Base-by-base conservation (phyloP, 139 green algal species). In the Chlorella sp. region DNA sequence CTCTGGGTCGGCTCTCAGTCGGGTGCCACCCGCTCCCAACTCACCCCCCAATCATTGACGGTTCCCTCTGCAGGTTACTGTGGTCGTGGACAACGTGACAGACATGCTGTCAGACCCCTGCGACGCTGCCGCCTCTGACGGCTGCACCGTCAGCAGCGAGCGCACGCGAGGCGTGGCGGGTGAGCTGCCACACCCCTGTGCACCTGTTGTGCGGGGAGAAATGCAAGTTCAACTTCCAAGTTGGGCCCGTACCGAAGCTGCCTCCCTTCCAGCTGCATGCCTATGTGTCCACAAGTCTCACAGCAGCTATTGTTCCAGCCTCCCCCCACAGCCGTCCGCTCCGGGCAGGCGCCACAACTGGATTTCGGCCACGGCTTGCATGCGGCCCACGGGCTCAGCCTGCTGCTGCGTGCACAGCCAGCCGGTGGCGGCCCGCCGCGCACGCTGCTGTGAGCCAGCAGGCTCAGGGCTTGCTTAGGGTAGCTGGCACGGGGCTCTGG, bases 11-110 rank as follows among this genome's bases (percentile, higher is more conserved):
- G n/a, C n/a, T n/a, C n/a, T n/a, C n/a, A n/a, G n/a, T n/a, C n/a
- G n/a, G n/a, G n/a, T n/a, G n/a, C n/a, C n/a, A n/a, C n/a, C n/a
- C n/a, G n/a, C n/a, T n/a, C n/a, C n/a, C n/a, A n/a, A n/a, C n/a
- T n/a, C n/a, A n/a, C n/a, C n/a, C n/a, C n/a, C n/a, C n/a, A n/a
- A n/a, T n/a, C n/a, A n/a, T n/a, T n/a, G n/a, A n/a, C n/a, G n/a
- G n/a, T n/a, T n/a, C n/a, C n/a, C n/a, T n/a, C 77, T 89, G 46
- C 28, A 41, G 11, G 51, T 89, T 3, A 51, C 46, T 24, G 88
- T 88, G 1, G 26, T 91, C 19, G 88, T 91, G 9, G 88, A 91
- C 73, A 91, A 91, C 46, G 80, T 88, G 41, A 88, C 81, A 22
- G 88, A 89, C 40, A 82, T 84, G 5, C 48, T 89, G 40, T 89